Base-by-base conservation (phyloP, 805 yeast genomes). In the Pichia californica region DNA sequence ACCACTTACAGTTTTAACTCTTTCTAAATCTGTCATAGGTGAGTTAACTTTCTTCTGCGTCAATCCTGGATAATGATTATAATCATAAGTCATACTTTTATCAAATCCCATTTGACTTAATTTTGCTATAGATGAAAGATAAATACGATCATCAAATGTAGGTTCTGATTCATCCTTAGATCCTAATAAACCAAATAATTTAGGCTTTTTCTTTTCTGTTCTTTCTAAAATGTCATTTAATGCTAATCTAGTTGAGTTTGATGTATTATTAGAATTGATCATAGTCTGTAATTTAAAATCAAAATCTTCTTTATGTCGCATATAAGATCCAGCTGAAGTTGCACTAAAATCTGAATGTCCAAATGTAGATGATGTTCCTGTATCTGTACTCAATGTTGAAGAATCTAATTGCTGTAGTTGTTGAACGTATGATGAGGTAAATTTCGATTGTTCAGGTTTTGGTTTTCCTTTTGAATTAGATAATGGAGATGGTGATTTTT, bases 281-380 rank as follows among this genome's bases (percentile, higher is more conserved):
- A 51, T 37, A 23, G 48, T 54, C 25, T 47, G 47, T 26, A 56
- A 31, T 37, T 45, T 49, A 1, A 33, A 14, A 7, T 44, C 47
- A 27, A 25, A 40, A 26, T 44, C 47, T 45, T 58, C 66, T 59
- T 57, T 82, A 58, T 87, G 94, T 55, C 95, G 74, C 36, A 81
- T 79, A 46, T 79, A 79, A 26, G 94, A 84, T 0, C 94, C 95
- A 1, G 95, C 95, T 49, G 93, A 82, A 0, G 95, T 84, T 5
- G 95, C 95, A 64, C 93, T 83, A 49, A 84, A 73, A 58, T 85
- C 93, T 29, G 88, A 81, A 43, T 69, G 70, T 1, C 74, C 73
- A 56, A 76, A 66, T 41, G 68, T 70, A 1, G 79, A 61, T 21
- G 59, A 52, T 10, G 65, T 61, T 33, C 63, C 63, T 2, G 65